A percentile compares a stretch with the other conserved stretches of the same genome.
Evolutionary conservation across 1,139 yeast genomes (phyloP).

Genomic region (Keqinozyma sinolaborantium): DNA sequence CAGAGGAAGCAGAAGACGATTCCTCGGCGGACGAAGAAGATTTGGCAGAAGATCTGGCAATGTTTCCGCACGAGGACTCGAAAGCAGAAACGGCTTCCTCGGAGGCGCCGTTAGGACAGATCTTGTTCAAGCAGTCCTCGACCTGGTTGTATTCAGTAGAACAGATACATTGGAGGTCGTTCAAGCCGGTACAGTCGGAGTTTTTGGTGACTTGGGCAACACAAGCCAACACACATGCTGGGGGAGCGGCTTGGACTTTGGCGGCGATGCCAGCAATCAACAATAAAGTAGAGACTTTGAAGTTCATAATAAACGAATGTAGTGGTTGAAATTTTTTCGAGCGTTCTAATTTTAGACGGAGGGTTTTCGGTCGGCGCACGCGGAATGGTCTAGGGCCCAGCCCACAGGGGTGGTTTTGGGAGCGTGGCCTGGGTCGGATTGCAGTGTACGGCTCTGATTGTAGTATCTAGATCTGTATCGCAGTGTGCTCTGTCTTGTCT

Average conservation of each 20-base stretch:
- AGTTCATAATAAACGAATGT: constrained; percentile 7
- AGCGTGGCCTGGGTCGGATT: no score
- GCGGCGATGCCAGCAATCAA: constrained; percentile 45
- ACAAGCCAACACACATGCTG: constrained; percentile 89
- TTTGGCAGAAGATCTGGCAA: constrained; percentile 15
- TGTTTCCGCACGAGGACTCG: constrained; percentile 48
- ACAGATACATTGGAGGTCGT: constrained; percentile 66
- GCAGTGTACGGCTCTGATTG: no score
- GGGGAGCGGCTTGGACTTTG: constrained; percentile 70
- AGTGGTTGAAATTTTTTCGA: constrained; percentile 4
- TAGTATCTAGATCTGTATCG: no score
- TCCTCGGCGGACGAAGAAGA: constrained; percentile 22
- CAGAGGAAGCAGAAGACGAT: constrained; percentile 20
- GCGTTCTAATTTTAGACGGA: not conserved
- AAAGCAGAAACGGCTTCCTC: constrained; percentile 58
- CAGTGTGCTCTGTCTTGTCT: no score
- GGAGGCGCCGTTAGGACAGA: constrained; percentile 63
- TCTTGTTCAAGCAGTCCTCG: constrained; percentile 55
- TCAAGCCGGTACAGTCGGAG: constrained; percentile 53
- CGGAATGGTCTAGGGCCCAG: no score
- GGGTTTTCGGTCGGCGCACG: not conserved
- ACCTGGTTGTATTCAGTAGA: constrained; percentile 46
- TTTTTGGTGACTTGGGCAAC: constrained; percentile 65
- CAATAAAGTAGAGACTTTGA: constrained; percentile 8
- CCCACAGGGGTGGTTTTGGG: no score